A percentile compares a stretch with the other conserved stretches of the same genome.
Conservation (phyloP, 2,329 filamentous ascomycete genomes). For the Zymoseptoria crescenta region DNA sequence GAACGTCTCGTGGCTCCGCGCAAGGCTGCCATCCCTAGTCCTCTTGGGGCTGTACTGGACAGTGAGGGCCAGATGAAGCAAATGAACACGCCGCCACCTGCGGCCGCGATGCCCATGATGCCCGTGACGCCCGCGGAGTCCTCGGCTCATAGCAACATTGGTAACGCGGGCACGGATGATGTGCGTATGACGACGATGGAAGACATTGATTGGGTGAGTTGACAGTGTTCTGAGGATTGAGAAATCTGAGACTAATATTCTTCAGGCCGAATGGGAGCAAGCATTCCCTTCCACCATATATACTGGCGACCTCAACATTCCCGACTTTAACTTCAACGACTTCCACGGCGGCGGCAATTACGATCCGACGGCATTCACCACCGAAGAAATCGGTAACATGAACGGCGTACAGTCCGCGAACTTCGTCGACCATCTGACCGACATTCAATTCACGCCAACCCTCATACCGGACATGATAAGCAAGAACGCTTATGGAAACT, state of each 20-base stretch:
- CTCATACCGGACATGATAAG: not conserved
- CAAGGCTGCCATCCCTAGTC: not conserved
- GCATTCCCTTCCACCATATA: slow-evolving; percentile 35
- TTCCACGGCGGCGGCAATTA: slow-evolving; percentile 19
- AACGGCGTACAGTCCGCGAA: not conserved
- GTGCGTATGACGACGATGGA: slow-evolving; percentile 34
- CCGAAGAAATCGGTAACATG: not conserved
- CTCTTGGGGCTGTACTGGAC: not conserved
- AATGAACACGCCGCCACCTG: slow-evolving; percentile 1
- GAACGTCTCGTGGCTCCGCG: slow-evolving; percentile 15
- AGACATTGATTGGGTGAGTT: slow-evolving; percentile 61
- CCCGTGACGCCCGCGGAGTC: slow-evolving; percentile 20
- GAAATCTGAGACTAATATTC: not conserved
- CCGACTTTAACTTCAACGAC: slow-evolving; percentile 28
- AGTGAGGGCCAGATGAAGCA: slow-evolving; percentile 13
- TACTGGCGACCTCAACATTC: slow-evolving; percentile 28
- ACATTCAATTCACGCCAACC: not conserved
- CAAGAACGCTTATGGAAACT: not conserved
- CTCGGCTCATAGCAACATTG: slow-evolving; percentile 15
- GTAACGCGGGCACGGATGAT: slow-evolving; percentile 4
- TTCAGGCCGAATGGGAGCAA: slow-evolving; percentile 40
- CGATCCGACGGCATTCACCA: not conserved
- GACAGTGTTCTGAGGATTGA: not conserved
- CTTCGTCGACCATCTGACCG: not conserved
- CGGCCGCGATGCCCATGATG: not conserved